These are phyloP conservation scores for Fusarium nurragi DNA, from an alignment of 2,329 filamentous ascomycete species.

Conservation along the genomic window DNA sequence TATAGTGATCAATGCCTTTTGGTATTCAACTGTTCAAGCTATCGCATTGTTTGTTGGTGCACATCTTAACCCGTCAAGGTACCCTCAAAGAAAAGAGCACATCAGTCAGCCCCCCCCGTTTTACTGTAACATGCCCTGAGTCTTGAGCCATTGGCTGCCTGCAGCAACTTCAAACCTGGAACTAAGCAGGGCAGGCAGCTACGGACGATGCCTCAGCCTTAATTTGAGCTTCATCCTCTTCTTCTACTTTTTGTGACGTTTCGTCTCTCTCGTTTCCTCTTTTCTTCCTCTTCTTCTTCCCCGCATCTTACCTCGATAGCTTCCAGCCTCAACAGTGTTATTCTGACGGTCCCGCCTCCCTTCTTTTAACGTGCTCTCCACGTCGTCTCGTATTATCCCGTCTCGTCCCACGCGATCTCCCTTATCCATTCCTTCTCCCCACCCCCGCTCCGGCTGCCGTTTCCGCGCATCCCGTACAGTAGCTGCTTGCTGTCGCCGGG, in stretches of 20 bases:
- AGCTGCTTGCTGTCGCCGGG: conserved; percentile 8
- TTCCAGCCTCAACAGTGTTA: not conserved
- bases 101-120: conserved; percentile 10
- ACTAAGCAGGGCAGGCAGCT: conserved; percentile 36
- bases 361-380: not conserved
- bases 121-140: conserved; percentile 15
- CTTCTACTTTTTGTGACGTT: not conserved
- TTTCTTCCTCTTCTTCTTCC: not conserved
- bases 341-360: not conserved
- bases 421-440: conserved; percentile 15
- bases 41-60: not conserved
- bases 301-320: conserved; percentile 11
- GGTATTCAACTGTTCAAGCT: not conserved
- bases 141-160: conserved; percentile 41
- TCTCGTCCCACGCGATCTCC: conserved; percentile 22
- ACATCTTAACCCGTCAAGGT: not conserved
- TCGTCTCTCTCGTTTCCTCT: not conserved
- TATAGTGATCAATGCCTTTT: not conserved
- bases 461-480: conserved; percentile 8
- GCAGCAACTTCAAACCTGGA: conserved; percentile 36
- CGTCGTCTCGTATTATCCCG: conserved; percentile 1
- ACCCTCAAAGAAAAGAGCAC: too few species aligned
- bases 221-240: conserved; percentile 18
- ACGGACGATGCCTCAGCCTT: conserved; percentile 35
- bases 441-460: conserved; percentile 35